Evolutionary conservation across 2,329 filamentous ascomycete species (phyloP).

Genomic region (Exophiala dermatitidis): DNA sequence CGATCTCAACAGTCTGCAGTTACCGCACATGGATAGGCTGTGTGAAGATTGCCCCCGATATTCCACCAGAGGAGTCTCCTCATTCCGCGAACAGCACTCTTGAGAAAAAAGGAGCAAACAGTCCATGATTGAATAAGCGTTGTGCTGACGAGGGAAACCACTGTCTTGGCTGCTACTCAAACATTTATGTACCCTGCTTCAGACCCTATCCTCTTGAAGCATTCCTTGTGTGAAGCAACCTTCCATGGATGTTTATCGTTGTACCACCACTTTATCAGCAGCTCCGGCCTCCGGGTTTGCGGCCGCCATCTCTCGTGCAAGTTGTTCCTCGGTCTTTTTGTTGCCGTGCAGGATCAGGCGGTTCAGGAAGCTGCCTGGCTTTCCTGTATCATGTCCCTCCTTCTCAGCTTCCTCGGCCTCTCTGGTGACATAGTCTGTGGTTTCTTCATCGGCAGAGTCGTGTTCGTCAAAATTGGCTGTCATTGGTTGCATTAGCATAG

Average conservation of each 20-base stretch:
- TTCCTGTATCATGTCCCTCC: conserved; percentile 20
- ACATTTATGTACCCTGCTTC: not conserved
- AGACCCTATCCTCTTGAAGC: not conserved
- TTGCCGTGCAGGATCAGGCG: conserved; percentile 26
- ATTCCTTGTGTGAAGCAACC: not conserved
- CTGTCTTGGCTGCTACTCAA: conserved; percentile 1
- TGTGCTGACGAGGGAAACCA: not conserved
- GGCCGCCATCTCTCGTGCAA: conserved; percentile 17
- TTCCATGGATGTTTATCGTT: conserved; percentile 7
- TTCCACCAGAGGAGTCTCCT: not conserved
- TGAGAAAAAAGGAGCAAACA: not conserved
- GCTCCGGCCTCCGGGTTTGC: conserved; percentile 9
- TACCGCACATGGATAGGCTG: conserved; percentile 4
- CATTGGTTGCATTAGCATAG: not conserved
- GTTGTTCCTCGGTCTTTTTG: conserved; percentile 26
- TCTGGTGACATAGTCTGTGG: conserved; percentile 19
- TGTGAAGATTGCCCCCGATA: not conserved
- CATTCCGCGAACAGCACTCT: not conserved
- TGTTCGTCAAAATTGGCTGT: conserved; percentile 24
- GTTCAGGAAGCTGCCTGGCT: conserved; percentile 24
- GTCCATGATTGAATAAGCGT: not conserved
- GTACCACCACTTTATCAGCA: conserved; percentile 10
- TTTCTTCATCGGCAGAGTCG: conserved; percentile 26
- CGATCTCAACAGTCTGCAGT: not conserved
- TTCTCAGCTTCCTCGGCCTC: conserved; percentile 25